Evolutionary conservation across 495 filamentous ascomycete species (phyloP).

Genomic region (Hypoxylon crocopeplum): DNA sequence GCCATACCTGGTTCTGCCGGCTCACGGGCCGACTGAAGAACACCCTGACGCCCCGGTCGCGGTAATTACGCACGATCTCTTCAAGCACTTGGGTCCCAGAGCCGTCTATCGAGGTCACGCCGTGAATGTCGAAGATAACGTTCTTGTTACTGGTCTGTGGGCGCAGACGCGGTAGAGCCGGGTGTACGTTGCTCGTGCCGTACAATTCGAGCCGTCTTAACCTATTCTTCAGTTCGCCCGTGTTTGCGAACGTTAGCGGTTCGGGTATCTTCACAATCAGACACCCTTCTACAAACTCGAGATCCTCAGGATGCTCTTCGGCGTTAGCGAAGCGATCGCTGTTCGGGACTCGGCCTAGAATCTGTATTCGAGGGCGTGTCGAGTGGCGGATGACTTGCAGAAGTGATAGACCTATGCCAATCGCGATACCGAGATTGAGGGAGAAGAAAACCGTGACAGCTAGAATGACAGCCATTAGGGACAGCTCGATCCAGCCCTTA

Average conservation of each 20-base stretch:
- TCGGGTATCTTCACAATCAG: conserved; percentile 98
- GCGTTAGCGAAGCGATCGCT: conserved; percentile 88
- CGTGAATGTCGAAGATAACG: conserved; percentile 96
- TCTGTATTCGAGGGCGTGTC: conserved; percentile 94
- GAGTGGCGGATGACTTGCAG: conserved; percentile 88
- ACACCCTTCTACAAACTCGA: conserved; percentile 90
- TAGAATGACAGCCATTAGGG: conserved; percentile 89
- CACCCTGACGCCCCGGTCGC: conserved; percentile 73
- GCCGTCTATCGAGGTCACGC: conserved; percentile 90
- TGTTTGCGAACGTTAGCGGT: conserved; percentile 95
- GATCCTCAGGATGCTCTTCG: conserved; percentile 73
- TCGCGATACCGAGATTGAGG: conserved; percentile 82
- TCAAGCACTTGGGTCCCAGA: conserved; percentile 88
- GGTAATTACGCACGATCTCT: conserved; percentile 85
- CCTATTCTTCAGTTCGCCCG: conserved; percentile 86
- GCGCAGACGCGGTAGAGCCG: conserved; percentile 80
- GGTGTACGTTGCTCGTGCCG: conserved; percentile 82
- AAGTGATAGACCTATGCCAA: conserved; percentile 86
- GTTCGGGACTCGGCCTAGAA: conserved; percentile 87
- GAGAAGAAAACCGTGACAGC: conserved; percentile 92
- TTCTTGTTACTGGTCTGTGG: conserved; percentile 78
- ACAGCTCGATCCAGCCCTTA: conserved; percentile 81
- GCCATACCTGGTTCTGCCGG: conserved; percentile 67
- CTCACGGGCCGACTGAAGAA: conserved; percentile 85
- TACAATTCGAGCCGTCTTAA: conserved; percentile 86